phyloP scores from a whole-genome alignment of 31 red algal species.

The Asparagopsis taxiformis region DNA sequence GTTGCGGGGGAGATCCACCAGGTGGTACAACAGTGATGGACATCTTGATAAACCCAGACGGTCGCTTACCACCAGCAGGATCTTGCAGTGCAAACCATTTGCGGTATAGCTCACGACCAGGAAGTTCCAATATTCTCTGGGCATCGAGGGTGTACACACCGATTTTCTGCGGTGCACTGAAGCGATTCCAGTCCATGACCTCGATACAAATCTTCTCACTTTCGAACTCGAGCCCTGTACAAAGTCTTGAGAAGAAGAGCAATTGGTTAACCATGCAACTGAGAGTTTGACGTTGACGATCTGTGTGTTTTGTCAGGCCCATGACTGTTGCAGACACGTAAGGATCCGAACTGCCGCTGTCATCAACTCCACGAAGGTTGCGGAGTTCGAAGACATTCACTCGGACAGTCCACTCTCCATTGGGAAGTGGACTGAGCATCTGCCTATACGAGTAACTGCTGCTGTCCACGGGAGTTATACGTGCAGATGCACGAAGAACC shows the following conservation, averaged over 20 bases:
- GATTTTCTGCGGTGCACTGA: constrained; percentile 59
- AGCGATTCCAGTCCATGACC: constrained; percentile 88
- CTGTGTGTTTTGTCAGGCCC: constrained; percentile 73
- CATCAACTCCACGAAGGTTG: constrained; percentile 63
- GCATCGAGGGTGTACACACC: constrained; percentile 78
- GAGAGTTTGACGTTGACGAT: constrained; percentile 71
- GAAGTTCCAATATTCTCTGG: constrained; percentile 68
- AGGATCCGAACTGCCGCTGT: constrained; percentile 76
- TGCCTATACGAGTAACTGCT: constrained; percentile 82
- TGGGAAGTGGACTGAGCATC: constrained; percentile 68
- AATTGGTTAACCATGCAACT: constrained; percentile 88
- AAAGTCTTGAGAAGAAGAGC: constrained; percentile 76
- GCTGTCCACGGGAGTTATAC: constrained; percentile 62
- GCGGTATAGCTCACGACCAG: constrained; percentile 59
- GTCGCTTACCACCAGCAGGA: constrained; percentile 62
- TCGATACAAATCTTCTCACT: constrained; percentile 69
- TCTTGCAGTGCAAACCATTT: constrained; percentile 87
- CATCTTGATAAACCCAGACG: constrained; percentile 87
- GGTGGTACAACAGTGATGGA: constrained; percentile 84
- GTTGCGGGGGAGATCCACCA: constrained; percentile 59
- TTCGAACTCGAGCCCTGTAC: constrained; percentile 80
- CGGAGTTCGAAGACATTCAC: constrained; percentile 79
- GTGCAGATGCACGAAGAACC: constrained; percentile 51
- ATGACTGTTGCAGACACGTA: constrained; percentile 66
- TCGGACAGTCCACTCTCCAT: constrained; percentile 92